phyloP scores from a whole-genome alignment of 257 asterid species.

The Datura wrightii region DNA sequence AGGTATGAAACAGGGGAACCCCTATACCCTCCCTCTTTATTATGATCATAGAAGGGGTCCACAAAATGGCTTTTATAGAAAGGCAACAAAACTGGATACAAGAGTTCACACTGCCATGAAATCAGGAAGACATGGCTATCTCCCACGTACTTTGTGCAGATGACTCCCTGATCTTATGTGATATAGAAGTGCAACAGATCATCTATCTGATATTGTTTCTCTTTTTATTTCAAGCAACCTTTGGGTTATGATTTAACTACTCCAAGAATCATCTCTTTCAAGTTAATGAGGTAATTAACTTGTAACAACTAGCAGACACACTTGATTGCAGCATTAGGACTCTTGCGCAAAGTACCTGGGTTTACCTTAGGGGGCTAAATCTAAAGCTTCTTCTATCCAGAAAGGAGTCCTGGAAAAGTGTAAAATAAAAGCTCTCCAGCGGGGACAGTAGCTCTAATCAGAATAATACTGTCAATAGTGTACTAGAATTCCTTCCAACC shows the following conservation, averaged over 20 bases:
- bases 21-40: neutral
- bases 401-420: neutral
- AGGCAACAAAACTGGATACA: neutral
- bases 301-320: neutral
- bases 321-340: neutral
- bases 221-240: neutral
- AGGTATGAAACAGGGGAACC: neutral
- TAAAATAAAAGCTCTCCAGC: neutral
- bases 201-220: neutral
- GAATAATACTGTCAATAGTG: neutral
- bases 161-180: neutral
- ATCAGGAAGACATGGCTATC: neutral
- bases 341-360: neutral
- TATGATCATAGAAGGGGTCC: neutral
- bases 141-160: neutral
- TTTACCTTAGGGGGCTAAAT: neutral
- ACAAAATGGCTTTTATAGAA: neutral
- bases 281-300: neutral
- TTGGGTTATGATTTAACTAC: neutral
- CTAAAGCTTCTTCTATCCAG: neutral
- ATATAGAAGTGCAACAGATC: neutral
- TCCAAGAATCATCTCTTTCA: neutral
- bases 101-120: neutral
- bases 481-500: neutral
- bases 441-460: neutral